phyloP scores from a whole-genome alignment of 352 stramenopile species.

The Phytophthora palmivora region DNA sequence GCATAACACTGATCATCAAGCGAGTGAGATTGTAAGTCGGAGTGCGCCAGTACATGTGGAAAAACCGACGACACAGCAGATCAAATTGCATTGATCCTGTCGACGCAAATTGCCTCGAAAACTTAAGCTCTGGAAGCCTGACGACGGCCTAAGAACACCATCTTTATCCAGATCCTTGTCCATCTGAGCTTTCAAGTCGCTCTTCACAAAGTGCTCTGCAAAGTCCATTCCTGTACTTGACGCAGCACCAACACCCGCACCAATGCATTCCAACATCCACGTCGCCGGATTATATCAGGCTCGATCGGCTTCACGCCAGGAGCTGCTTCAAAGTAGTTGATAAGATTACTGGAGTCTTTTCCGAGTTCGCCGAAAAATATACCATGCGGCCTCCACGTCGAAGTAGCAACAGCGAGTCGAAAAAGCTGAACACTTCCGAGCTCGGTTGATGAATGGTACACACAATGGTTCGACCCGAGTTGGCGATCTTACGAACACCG shows the following conservation, averaged over 20 bases:
- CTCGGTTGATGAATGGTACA: too few species aligned
- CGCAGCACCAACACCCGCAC: constrained; percentile 42
- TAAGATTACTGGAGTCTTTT: constrained; percentile 48
- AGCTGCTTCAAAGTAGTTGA: constrained; percentile 60
- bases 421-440: too few species aligned
- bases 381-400: constrained; percentile 56
- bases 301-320: constrained; percentile 55
- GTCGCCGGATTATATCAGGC: constrained; percentile 89
- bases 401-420: too few species aligned
- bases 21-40: constrained; percentile 82
- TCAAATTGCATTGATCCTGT: constrained; percentile 33
- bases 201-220: constrained; percentile 46
- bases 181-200: constrained; percentile 41
- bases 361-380: constrained; percentile 71
- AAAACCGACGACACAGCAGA: constrained; percentile 61
- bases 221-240: constrained; percentile 41
- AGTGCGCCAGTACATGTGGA: too few species aligned
- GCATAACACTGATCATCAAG: constrained; percentile 68
- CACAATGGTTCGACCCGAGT: too few species aligned
- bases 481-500: too few species aligned
- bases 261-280: constrained; percentile 91
- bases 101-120: constrained; percentile 45
- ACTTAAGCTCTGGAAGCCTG: constrained; percentile 49
- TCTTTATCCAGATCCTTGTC: constrained; percentile 53
- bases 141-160: constrained; percentile 35